Evolutionary conservation across 345 rosid species (phyloP).

Genomic region (Cardamine resedifolia): DNA sequence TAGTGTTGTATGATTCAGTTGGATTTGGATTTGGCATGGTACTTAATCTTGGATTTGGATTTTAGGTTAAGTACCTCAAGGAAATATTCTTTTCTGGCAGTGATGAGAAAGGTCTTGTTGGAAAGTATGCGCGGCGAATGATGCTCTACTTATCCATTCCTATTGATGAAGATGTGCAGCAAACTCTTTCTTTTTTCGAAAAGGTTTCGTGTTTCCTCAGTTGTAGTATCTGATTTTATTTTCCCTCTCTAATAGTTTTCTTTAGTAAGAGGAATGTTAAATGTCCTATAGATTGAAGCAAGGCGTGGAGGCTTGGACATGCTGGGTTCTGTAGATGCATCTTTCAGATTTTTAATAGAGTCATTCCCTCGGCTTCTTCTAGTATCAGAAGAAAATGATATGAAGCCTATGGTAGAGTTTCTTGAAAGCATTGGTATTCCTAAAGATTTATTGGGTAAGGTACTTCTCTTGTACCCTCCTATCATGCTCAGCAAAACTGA

Average conservation of each 20-base stretch:
- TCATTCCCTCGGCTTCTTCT: slow-evolving; percentile 82
- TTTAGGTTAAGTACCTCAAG: slow-evolving; percentile 85
- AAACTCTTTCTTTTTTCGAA: slow-evolving; percentile 82
- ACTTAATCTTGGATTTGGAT: slow-evolving; percentile 56
- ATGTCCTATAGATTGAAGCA: slow-evolving; percentile 69
- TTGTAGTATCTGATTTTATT: not conserved
- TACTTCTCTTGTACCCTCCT: slow-evolving; percentile 77
- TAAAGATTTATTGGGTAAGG: slow-evolving; percentile 37
- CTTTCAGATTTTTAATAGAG: slow-evolving; percentile 64
- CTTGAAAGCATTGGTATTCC: slow-evolving; percentile 60
- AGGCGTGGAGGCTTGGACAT: slow-evolving; percentile 86
- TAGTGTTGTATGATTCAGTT: slow-evolving; percentile 4
- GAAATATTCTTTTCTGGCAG: slow-evolving; percentile 73
- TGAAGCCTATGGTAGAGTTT: slow-evolving; percentile 56
- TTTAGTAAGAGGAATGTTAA: slow-evolving; percentile 17
- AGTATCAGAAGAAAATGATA: slow-evolving; percentile 57
- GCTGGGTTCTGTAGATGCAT: slow-evolving; percentile 57
- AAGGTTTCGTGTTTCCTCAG: slow-evolving; percentile 50
- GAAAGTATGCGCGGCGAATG: slow-evolving; percentile 66
- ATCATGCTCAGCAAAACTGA: slow-evolving; percentile 45
- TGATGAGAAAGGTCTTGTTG: slow-evolving; percentile 48
- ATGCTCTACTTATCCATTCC: slow-evolving; percentile 74
- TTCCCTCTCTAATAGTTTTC: not conserved
- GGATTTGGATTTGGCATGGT: slow-evolving; percentile 18
- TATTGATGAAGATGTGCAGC: slow-evolving; percentile 82